These are phyloP conservation scores for Fusarium setosum DNA, from an alignment of 2,329 filamentous ascomycete genomes.

Conservation along the genomic window DNA sequence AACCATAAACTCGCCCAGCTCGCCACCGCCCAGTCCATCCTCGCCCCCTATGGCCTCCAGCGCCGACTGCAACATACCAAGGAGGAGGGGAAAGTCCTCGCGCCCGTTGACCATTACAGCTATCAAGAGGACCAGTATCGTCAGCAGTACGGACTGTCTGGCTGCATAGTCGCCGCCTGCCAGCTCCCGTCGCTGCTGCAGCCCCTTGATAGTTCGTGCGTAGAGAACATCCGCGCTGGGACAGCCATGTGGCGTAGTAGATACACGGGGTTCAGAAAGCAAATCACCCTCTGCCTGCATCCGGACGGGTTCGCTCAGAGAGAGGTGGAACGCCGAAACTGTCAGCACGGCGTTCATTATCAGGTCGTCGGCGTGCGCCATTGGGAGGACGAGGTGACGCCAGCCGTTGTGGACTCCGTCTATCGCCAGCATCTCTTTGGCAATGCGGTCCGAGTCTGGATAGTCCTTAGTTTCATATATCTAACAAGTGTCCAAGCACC, in stretches of 20 bases:
- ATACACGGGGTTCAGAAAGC: no score
- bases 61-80: constrained; percentile 26
- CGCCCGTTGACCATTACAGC: constrained; percentile 28
- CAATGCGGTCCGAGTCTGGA: constrained; percentile 17
- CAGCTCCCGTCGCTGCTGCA: constrained; percentile 2
- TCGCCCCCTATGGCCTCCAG: constrained; percentile 27
- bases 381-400: constrained; percentile 16
- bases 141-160: constrained; percentile 11
- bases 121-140: constrained; percentile 30
- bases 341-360: constrained; percentile 17
- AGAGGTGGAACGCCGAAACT: constrained; percentile 9
- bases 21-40: constrained; percentile 7
- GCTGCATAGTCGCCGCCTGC: neutral
- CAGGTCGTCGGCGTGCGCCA: constrained; percentile 4
- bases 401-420: constrained; percentile 28
- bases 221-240: constrained; percentile 12
- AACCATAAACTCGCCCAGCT: constrained; percentile 14
- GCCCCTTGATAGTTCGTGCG: constrained; percentile 1
- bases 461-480: no score
- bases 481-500: no score
- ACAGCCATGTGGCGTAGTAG: neutral
- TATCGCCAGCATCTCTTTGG: constrained; percentile 20
- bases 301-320: no score
- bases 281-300: no score
- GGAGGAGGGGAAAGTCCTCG: constrained; percentile 28